A percentile compares a stretch with the other conserved stretches of the same genome.
These are phyloP conservation scores for Diaporthe sp. DNA, from an alignment of 2,329 filamentous ascomycete species.

Conservation along the genomic window DNA sequence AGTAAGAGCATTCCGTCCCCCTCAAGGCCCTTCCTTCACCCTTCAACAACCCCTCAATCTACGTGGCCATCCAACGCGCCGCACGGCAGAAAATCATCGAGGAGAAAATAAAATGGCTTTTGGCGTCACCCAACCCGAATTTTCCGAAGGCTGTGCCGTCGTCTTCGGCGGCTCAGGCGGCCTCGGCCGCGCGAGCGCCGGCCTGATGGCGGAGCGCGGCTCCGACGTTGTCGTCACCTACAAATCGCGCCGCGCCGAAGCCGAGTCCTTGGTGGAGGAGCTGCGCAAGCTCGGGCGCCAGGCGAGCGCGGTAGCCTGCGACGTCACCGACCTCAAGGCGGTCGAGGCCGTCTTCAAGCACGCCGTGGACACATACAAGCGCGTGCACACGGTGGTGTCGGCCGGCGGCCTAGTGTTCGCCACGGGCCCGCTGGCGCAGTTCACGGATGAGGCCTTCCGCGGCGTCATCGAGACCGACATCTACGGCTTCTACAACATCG, in stretches of 20 bases:
- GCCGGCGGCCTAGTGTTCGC: slow-evolving; percentile 24
- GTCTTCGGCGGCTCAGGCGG: slow-evolving; percentile 28
- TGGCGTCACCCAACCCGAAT: slow-evolving; percentile 13
- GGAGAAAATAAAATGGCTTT: slow-evolving; percentile 8
- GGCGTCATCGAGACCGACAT: slow-evolving; percentile 25
- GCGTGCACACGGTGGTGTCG: slow-evolving; percentile 27
- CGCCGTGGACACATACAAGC: slow-evolving; percentile 16
- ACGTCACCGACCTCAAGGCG: slow-evolving; percentile 5
- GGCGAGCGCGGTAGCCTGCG: slow-evolving; percentile 25
- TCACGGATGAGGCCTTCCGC: slow-evolving; percentile 12
- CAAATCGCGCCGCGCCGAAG: not conserved
- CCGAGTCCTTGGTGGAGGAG: slow-evolving; percentile 23
- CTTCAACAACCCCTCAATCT: not conserved
- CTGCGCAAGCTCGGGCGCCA: slow-evolving; percentile 10
- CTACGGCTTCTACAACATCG: slow-evolving; percentile 32
- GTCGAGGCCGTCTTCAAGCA: slow-evolving; percentile 31
- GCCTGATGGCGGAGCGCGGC: slow-evolving; percentile 22
- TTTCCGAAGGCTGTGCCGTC: slow-evolving; percentile 20
- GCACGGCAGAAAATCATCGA: not conserved
- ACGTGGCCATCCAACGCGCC: slow-evolving; percentile 2
- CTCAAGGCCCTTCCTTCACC: not conserved
- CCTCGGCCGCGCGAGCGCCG: slow-evolving; percentile 20
- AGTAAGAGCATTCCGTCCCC: not conserved
- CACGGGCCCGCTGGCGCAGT: slow-evolving; percentile 16
- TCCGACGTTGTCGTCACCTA: slow-evolving; percentile 25